Evolutionary conservation across 208 protist species (phyloP).

Genomic region (Leishmania arabica): DNA sequence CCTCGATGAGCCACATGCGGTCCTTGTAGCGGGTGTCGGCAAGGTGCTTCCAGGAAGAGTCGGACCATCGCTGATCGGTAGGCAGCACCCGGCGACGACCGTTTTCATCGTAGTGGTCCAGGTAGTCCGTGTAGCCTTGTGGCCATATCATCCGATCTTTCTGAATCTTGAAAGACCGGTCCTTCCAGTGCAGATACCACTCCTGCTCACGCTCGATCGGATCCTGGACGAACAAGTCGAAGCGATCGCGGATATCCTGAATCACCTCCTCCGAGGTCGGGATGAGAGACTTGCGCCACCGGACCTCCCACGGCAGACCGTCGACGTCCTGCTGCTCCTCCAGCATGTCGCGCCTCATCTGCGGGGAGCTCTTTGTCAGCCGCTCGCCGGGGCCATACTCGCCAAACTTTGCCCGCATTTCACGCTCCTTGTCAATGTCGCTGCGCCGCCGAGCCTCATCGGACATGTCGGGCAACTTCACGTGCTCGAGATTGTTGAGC

Average conservation of each 20-base stretch:
- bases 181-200: constrained; percentile 93
- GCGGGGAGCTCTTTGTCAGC: constrained; percentile 68
- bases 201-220: constrained; percentile 90
- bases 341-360: constrained; percentile 81
- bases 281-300: constrained; percentile 83
- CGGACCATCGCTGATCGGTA: constrained; percentile 86
- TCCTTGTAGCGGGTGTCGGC: constrained; percentile 87
- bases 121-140: constrained; percentile 91
- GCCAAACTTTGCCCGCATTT: constrained; percentile 78
- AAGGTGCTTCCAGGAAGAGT: constrained; percentile 91
- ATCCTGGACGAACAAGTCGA: constrained; percentile 89
- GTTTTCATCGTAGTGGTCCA: constrained; percentile 90
- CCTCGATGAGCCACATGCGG: constrained; percentile 91
- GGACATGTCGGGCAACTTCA: constrained; percentile 69
- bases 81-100: constrained; percentile 83
- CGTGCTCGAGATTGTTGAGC: constrained; percentile 75
- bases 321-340: constrained; percentile 89
- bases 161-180: constrained; percentile 86
- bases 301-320: constrained; percentile 89
- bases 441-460: constrained; percentile 48
- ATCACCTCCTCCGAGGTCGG: constrained; percentile 89
- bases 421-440: constrained; percentile 80
- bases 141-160: constrained; percentile 93
- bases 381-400: constrained; percentile 81
- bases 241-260: constrained; percentile 89